These are phyloP conservation scores for Collybia sordida DNA, from an alignment of 768 basidiomycete genomes.

Conservation along the genomic window DNA sequence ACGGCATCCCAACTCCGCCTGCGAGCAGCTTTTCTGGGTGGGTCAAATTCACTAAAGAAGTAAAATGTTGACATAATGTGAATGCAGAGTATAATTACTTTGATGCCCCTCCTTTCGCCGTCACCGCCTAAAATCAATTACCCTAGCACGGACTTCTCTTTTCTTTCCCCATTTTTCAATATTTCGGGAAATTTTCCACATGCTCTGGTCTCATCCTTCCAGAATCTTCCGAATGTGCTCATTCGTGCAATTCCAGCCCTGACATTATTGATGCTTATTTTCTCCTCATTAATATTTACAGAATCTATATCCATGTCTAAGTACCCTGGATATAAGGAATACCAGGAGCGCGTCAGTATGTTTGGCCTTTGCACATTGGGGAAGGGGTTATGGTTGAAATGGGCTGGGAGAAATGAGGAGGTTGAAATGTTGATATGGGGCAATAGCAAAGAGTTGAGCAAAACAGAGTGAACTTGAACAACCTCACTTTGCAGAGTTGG, in stretches of 20 bases:
- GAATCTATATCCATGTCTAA: conserved; percentile 79
- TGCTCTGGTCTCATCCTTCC: conserved; percentile 18
- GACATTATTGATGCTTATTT: conserved; percentile 70
- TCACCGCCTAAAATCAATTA: conserved; percentile 24
- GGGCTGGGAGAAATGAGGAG: conserved; percentile 18
- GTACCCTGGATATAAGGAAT: conserved; percentile 72
- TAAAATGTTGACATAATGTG: conserved; percentile 1
- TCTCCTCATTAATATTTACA: conserved; percentile 74
- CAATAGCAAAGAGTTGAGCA: too few relatives aligned
- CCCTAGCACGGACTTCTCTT: conserved; percentile 5
- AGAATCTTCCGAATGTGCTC: conserved; percentile 25
- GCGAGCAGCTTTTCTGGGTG: conserved; percentile 89
- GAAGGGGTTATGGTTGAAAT: conserved; percentile 20
- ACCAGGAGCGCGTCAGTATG: conserved; percentile 80
- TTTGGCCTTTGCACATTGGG: conserved; percentile 47
- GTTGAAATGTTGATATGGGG: conserved; percentile 26
- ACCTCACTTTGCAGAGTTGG: too few relatives aligned
- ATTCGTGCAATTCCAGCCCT: conserved; percentile 51
- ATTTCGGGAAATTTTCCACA: conserved; percentile 17
- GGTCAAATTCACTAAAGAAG: conserved; percentile 20
- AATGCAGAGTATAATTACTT: conserved; percentile 65
- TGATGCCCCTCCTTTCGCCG: conserved; percentile 60
- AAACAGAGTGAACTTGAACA: conserved; percentile 16
- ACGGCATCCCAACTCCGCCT: conserved; percentile 90
- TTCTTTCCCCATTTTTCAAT: conserved; percentile 12